These are phyloP conservation scores for Gnaphalium uliginosum DNA, from an alignment of 129 eudicot genomes.

Conservation along the genomic window DNA sequence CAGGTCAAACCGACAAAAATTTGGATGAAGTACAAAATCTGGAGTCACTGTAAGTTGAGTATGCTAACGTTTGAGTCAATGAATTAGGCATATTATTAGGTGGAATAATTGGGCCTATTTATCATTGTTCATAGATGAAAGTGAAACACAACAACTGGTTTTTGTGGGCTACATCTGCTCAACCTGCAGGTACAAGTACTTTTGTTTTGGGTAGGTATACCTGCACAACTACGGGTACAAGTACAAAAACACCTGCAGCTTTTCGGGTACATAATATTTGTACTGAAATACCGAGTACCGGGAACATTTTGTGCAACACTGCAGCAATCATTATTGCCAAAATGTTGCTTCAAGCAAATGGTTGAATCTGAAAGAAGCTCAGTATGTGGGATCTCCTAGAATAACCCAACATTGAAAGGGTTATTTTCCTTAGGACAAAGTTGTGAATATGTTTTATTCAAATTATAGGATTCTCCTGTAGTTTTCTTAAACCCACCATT, in stretches of 20 bases:
- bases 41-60: neutral
- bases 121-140: too few species aligned
- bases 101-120: too few species aligned
- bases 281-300: neutral
- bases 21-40: neutral
- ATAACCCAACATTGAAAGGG: neutral
- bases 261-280: neutral
- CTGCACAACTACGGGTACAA: neutral
- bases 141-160: too few species aligned
- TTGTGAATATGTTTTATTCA: neutral
- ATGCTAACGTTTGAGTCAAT: conserved; percentile 1
- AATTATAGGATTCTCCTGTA: neutral
- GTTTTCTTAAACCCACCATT: neutral
- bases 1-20: neutral
- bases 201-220: neutral
- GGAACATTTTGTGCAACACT: neutral
- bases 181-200: too few species aligned
- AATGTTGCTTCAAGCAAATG: neutral
- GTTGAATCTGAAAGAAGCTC: neutral
- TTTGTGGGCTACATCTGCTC: too few species aligned
- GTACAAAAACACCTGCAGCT: neutral
- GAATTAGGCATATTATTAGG: too few species aligned
- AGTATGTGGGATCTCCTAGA: neutral
- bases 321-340: neutral
- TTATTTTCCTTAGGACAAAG: neutral